Conservation (phyloP, 805 yeast species). For the Saturnispora ahearnii region DNA sequence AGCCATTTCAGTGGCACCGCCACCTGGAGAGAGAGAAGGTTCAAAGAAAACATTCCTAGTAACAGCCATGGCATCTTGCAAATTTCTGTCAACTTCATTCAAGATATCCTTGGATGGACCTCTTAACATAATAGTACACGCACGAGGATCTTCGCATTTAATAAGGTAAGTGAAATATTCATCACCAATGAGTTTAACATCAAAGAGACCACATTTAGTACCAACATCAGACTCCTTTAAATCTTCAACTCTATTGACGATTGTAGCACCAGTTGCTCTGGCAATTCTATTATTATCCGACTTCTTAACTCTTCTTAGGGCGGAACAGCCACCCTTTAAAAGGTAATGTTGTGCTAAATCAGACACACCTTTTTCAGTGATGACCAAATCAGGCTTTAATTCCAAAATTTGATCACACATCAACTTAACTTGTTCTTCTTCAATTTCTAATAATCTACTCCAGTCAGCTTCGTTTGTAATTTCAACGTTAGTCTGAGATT, state of each 20-base stretch:
- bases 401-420: constrained; percentile 79
- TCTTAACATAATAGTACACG: constrained; percentile 86
- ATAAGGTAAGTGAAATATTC: constrained; percentile 87
- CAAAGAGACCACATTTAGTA: constrained; percentile 78
- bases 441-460: constrained; percentile 90
- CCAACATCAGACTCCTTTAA: constrained; percentile 88
- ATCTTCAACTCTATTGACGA: constrained; percentile 93
- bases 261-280: constrained; percentile 95
- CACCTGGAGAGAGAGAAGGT: constrained; percentile 95
- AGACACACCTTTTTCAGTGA: constrained; percentile 97
- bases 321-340: constrained; percentile 87
- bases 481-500: constrained; percentile 96
- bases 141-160: constrained; percentile 76
- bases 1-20: constrained; percentile 99
- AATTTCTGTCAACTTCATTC: constrained; percentile 91
- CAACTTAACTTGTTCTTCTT: constrained; percentile 89
- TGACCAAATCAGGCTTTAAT: constrained; percentile 86
- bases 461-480: constrained; percentile 94
- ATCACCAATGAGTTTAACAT: constrained; percentile 92
- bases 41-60: constrained; percentile 91
- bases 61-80: constrained; percentile 98
- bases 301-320: constrained; percentile 88
- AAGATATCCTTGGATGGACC: constrained; percentile 97
- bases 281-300: constrained; percentile 95
- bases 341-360: constrained; percentile 96